These are phyloP conservation scores for Xanthoconium stramineum DNA, from an alignment of 768 basidiomycete genomes.

Conservation along the genomic window DNA sequence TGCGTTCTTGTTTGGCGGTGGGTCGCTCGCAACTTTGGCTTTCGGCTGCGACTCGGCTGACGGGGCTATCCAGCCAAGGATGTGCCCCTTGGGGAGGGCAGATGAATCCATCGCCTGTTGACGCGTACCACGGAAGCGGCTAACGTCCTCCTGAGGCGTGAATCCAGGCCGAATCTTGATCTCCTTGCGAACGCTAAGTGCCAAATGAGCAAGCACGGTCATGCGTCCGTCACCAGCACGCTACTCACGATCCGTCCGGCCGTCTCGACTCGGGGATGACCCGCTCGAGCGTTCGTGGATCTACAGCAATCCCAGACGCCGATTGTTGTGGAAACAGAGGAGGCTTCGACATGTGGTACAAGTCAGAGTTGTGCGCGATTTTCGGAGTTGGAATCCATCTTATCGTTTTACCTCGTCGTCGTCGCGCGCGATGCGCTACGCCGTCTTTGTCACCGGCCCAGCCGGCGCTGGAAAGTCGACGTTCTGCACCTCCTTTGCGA, in stretches of 20 bases:
- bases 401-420: slow-evolving; percentile 3
- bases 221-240: slow-evolving; percentile 6
- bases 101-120: slow-evolving; percentile 69
- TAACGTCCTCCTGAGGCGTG: slow-evolving; percentile 91
- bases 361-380: slow-evolving; percentile 5
- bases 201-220: slow-evolving; percentile 8
- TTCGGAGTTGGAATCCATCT: slow-evolving; percentile 32
- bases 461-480: slow-evolving; percentile 98
- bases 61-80: slow-evolving; percentile 77
- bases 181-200: slow-evolving; percentile 74
- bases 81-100: slow-evolving; percentile 70
- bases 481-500: slow-evolving; percentile 83
- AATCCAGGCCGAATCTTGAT: slow-evolving; percentile 89
- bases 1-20: slow-evolving; percentile 71
- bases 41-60: slow-evolving; percentile 38
- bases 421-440: slow-evolving; percentile 69
- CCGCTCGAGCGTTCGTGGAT: slow-evolving; percentile 82
- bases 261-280: slow-evolving; percentile 84
- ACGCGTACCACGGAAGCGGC: slow-evolving; percentile 76
- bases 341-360: slow-evolving; percentile 63
- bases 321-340: slow-evolving; percentile 70
- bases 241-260: slow-evolving; percentile 75
- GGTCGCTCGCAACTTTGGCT: slow-evolving; percentile 25
- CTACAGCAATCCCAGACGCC: slow-evolving; percentile 75
- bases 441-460: slow-evolving; percentile 88